A percentile compares a stretch with the other conserved stretches of the same genome.
Evolutionary conservation across 2,329 filamentous ascomycete species (phyloP).

Genomic region (Periglandula ipomoeae): DNA sequence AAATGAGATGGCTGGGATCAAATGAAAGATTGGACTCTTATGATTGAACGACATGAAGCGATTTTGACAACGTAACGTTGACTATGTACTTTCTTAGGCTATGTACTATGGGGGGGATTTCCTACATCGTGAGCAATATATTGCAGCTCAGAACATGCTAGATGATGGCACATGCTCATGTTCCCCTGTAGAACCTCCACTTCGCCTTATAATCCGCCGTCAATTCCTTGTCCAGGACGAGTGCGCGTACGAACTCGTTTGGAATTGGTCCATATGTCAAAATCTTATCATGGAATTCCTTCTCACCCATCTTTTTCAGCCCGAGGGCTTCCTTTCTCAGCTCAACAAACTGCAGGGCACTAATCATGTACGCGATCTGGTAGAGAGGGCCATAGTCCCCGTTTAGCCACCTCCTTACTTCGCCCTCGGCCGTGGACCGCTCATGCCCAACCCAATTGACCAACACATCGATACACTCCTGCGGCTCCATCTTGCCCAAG

Average conservation of each 20-base stretch:
- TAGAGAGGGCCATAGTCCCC: slow-evolving; percentile 49
- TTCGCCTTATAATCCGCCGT: slow-evolving; percentile 32
- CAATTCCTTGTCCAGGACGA: slow-evolving; percentile 34
- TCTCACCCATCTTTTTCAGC: slow-evolving; percentile 32
- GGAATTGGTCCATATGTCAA: slow-evolving; percentile 43
- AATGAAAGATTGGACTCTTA: too few species aligned
- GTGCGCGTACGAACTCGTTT: slow-evolving; percentile 42
- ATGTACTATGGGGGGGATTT: not conserved
- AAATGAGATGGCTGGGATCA: not conserved
- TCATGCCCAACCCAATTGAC: slow-evolving; percentile 50
- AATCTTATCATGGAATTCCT: slow-evolving; percentile 45
- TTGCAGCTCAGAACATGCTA: not conserved
- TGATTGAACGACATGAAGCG: not conserved
- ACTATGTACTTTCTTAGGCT: not conserved
- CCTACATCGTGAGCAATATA: not conserved
- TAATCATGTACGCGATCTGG: slow-evolving; percentile 51
- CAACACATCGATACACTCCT: slow-evolving; percentile 47
- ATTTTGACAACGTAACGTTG: not conserved
- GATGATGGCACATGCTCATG: not conserved
- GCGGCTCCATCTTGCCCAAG: slow-evolving; percentile 41
- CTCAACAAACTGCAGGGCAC: slow-evolving; percentile 45
- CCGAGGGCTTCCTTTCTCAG: slow-evolving; percentile 39
- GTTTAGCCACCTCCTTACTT: slow-evolving; percentile 46
- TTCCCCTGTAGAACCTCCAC: slow-evolving; percentile 39
- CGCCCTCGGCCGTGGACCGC: slow-evolving; percentile 48